Conservation (phyloP, 805 yeast genomes). For the Sugiyamaella qingdaonensis region DNA sequence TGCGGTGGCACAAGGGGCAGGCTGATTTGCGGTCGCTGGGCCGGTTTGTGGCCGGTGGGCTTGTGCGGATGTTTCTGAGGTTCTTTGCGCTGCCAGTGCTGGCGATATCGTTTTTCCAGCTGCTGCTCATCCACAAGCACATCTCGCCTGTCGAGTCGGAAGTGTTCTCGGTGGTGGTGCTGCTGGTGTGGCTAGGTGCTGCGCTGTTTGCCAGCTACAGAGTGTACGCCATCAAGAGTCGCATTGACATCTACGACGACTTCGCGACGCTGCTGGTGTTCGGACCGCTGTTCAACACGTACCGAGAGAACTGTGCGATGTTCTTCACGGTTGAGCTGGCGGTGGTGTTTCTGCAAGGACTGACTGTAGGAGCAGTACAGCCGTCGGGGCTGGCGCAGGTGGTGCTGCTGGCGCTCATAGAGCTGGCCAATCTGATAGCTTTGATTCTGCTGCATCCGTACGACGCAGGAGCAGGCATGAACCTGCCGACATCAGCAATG, state of each 20-base stretch:
- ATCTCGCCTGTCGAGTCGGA: constrained; percentile 22
- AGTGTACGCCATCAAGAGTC: constrained; percentile 14
- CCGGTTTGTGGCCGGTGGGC: constrained; percentile 28
- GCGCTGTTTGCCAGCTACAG: constrained; percentile 16
- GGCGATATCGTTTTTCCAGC: constrained; percentile 29
- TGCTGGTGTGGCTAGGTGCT: constrained; percentile 25
- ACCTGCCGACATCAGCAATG: constrained; percentile 16
- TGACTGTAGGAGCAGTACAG: constrained; percentile 32
- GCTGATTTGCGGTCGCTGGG: neutral
- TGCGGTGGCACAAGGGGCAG: constrained; percentile 16
- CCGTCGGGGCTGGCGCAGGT: constrained; percentile 34
- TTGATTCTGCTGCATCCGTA: constrained; percentile 26
- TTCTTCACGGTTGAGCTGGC: constrained; percentile 20
- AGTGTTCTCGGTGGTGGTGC: constrained; percentile 27
- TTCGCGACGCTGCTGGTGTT: constrained; percentile 25
- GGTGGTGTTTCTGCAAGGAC: constrained; percentile 27
- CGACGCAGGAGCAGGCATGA: constrained; percentile 28
- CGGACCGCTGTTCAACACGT: constrained; percentile 33
- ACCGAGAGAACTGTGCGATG: constrained; percentile 20
- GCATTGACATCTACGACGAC: constrained; percentile 26
- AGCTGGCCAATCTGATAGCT: constrained; percentile 22
- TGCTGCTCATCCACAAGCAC: constrained; percentile 20
- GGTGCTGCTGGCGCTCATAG: constrained; percentile 28
- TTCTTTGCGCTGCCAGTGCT: constrained; percentile 30
- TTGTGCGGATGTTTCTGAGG: constrained; percentile 24